Evolutionary conservation across 2,329 filamentous ascomycete species (phyloP), one percentile per base, ranked within the genome.

Genomic region (Hypocreales sp.): DNA sequence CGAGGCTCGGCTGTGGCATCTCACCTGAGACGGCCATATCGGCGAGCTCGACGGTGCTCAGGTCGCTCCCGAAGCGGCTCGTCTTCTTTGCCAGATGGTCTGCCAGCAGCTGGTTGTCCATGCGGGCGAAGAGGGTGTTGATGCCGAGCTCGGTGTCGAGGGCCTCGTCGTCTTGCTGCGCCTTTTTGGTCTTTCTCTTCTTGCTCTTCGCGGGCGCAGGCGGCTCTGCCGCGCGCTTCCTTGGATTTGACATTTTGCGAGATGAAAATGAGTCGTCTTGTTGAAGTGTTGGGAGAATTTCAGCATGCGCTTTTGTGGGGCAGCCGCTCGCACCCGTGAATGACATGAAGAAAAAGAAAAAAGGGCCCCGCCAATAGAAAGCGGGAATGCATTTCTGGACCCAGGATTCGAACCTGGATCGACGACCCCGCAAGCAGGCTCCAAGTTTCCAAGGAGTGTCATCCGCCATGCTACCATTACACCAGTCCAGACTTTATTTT

Each of bases 11-110:
- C n/a, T 7, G 6, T 7, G 22, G 5, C 13, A 17, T 30, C 60
- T 40, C 62, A 84, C 82, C 76, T 39, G 82, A 73, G 28, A 95
- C 64, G 30, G 79, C 75, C 43, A 82, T 60, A 46, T 94, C 86
- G 31, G 81, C 76, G 18, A 92, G 58, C 54, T 98, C 90, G 22
- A 95, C 68, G 1, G 73, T 60, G 40, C 80, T 93, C 42, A 94
- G 52, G 28, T 93, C 78, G 16, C 69, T 72, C 29, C 83, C 80
- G 44, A 87, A 92, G 15, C 78, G 67, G 37, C 67, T 72, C 28
- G 81, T 77, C 45, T 79, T 72, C 45, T 90, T 77, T 6, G 79
- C 79, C 35, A 94, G 62, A 48, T 93, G 75, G 48, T 94, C 87
- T 2, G 86, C 81, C 25, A 94, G 58, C 22, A 94, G 62, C 38